A percentile compares a stretch with the other conserved stretches of the same genome.
phyloP scores from a whole-genome alignment of 306 rosid genomes.

The Prosopis cineraria region DNA sequence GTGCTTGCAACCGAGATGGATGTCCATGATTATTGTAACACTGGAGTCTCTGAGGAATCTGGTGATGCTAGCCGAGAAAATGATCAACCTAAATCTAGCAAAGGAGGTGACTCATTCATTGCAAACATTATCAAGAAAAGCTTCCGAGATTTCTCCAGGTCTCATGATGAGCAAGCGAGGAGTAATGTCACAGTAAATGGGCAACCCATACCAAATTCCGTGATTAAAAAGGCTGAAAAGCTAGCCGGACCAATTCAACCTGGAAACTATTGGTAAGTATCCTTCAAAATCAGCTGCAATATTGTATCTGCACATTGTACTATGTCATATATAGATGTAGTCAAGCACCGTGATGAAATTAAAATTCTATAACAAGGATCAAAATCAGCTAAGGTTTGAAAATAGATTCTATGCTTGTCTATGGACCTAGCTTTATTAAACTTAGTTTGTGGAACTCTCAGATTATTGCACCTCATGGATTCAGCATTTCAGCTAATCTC shows the following conservation, averaged over 20 bases:
- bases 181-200: slow-evolving; percentile 77
- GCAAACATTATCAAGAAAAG: slow-evolving; percentile 89
- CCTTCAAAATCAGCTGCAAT: slow-evolving; percentile 7
- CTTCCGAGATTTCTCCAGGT: slow-evolving; percentile 47
- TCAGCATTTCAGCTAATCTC: slow-evolving; percentile 23
- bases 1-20: slow-evolving; percentile 94
- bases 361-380: not conserved
- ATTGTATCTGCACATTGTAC: slow-evolving; percentile 28
- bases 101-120: slow-evolving; percentile 85
- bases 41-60: slow-evolving; percentile 71
- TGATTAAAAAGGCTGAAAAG: slow-evolving; percentile 87
- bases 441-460: not conserved
- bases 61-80: slow-evolving; percentile 68
- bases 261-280: slow-evolving; percentile 88
- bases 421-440: not conserved
- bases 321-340: slow-evolving; percentile 13
- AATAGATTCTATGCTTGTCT: not conserved
- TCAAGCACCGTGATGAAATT: not conserved
- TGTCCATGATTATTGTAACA: slow-evolving; percentile 76
- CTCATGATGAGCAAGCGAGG: slow-evolving; percentile 20
- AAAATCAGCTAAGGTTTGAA: not conserved
- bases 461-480: not conserved
- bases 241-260: slow-evolving; percentile 86
- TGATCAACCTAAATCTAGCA: slow-evolving; percentile 58
- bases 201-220: slow-evolving; percentile 61